Conservation (phyloP, 345 rosid genomes). For the Boechera retrofracta region DNA sequence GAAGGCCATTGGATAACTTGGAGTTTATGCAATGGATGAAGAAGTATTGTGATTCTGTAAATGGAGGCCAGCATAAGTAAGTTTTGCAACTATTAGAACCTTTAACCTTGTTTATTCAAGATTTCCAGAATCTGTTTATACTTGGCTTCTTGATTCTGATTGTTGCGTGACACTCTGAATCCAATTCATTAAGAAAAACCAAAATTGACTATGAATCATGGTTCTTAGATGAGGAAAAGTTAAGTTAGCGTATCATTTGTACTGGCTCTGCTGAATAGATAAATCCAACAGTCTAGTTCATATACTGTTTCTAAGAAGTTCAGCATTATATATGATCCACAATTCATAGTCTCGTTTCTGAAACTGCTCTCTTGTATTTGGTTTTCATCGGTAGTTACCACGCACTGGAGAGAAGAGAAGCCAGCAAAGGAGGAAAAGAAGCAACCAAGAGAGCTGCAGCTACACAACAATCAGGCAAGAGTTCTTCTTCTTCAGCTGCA, state of each 20-base stretch:
- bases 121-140: not conserved
- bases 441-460: slow-evolving; percentile 67
- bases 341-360: not conserved
- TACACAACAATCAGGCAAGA: slow-evolving; percentile 65
- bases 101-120: not conserved
- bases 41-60: slow-evolving; percentile 85
- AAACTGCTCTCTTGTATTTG: not conserved
- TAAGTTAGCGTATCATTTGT: not conserved
- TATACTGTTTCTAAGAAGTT: not conserved
- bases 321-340: not conserved
- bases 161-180: not conserved
- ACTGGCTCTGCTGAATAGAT: not conserved
- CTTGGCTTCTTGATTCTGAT: not conserved
- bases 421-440: slow-evolving; percentile 92
- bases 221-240: not conserved
- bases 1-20: slow-evolving; percentile 95
- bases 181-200: not conserved
- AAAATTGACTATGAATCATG: not conserved
- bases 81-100: not conserved
- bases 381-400: slow-evolving; percentile 61
- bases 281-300: not conserved
- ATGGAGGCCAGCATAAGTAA: slow-evolving; percentile 68
- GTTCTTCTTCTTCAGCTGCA: slow-evolving; percentile 58
- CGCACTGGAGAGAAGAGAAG: slow-evolving; percentile 88
- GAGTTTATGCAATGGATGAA: slow-evolving; percentile 99